These are phyloP conservation scores for Halophytophthora polymorphica DNA, from an alignment of 352 stramenopile species.

Conservation along the genomic window DNA sequence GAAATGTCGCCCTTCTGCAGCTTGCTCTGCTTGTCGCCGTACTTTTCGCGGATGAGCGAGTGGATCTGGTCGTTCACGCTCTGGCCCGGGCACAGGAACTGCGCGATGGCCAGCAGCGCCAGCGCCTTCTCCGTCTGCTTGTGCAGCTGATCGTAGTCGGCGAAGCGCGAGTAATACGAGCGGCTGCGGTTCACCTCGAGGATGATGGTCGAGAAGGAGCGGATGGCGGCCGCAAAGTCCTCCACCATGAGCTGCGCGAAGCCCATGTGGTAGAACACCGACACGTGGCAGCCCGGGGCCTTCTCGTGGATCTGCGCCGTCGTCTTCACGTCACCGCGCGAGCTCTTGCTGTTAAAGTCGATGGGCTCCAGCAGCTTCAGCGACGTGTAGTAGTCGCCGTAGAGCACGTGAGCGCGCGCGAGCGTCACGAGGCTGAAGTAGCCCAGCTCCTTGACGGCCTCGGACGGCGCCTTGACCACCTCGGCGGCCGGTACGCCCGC, in stretches of 20 bases:
- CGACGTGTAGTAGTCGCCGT: constrained; percentile 95
- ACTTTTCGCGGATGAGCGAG: constrained; percentile 92
- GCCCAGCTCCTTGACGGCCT: constrained; percentile 88
- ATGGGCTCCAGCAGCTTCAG: constrained; percentile 91
- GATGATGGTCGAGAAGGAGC: constrained; percentile 88
- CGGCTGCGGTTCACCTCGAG: constrained; percentile 86
- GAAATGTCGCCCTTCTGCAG: constrained; percentile 79
- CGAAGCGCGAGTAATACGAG: constrained; percentile 90
- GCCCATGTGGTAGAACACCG: constrained; percentile 96
- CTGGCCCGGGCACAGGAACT: constrained; percentile 87
- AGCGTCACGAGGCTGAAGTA: constrained; percentile 96
- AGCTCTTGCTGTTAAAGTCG: constrained; percentile 85
- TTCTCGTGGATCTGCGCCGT: constrained; percentile 87
- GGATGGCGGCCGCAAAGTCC: constrained; percentile 93
- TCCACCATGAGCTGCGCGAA: constrained; percentile 97
- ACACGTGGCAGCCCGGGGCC: constrained; percentile 92
- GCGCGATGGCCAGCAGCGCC: constrained; percentile 88
- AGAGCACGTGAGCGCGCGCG: constrained; percentile 94
- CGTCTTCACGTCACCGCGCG: constrained; percentile 42
- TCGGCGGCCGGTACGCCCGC: constrained; percentile 15
- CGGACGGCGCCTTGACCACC: constrained; percentile 41
- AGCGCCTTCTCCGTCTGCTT: constrained; percentile 96
- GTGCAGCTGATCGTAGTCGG: constrained; percentile 93
- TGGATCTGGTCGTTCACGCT: constrained; percentile 86
- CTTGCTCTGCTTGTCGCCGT: constrained; percentile 89